Conservation (phyloP, 108 stramenopile genomes). For the Skeletonema menzelii region DNA sequence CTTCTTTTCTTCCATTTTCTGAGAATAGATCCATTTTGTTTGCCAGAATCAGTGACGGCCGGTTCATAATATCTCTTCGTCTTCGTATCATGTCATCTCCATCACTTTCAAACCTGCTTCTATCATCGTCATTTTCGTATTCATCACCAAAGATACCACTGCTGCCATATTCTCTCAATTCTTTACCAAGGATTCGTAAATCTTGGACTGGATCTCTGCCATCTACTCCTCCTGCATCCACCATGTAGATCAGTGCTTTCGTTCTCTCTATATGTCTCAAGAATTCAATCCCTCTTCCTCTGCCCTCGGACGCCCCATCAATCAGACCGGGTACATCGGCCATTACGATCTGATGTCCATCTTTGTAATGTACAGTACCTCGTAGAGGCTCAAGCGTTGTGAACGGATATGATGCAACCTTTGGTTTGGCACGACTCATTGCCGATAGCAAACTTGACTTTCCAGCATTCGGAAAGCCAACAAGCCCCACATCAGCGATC, state of each 20-base stretch:
- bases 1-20: conserved; percentile 48
- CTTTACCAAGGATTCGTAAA: conserved; percentile 65
- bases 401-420: conserved; percentile 97
- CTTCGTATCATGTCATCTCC: conserved; percentile 39
- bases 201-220: conserved; percentile 73
- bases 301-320: conserved; percentile 91
- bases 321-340: conserved; percentile 98
- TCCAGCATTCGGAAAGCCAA: conserved; percentile 99
- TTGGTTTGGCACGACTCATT: conserved; percentile 88
- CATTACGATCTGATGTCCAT: conserved; percentile 78
- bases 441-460: conserved; percentile 90
- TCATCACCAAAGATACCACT: conserved; percentile 32
- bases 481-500: conserved; percentile 97
- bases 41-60: conserved; percentile 76
- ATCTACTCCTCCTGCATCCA: conserved; percentile 80
- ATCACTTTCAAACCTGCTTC: conserved; percentile 25
- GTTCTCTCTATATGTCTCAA: conserved; percentile 79
- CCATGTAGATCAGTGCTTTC: conserved; percentile 51
- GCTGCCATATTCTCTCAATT: conserved; percentile 69
- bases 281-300: conserved; percentile 94
- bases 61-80: conserved; percentile 61
- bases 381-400: conserved; percentile 96
- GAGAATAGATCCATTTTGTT: conserved; percentile 85
- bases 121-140: conserved; percentile 3
- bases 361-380: conserved; percentile 85